Base-by-base conservation (phyloP, 345 rosid genomes). In the Melaleuca alternifolia region DNA sequence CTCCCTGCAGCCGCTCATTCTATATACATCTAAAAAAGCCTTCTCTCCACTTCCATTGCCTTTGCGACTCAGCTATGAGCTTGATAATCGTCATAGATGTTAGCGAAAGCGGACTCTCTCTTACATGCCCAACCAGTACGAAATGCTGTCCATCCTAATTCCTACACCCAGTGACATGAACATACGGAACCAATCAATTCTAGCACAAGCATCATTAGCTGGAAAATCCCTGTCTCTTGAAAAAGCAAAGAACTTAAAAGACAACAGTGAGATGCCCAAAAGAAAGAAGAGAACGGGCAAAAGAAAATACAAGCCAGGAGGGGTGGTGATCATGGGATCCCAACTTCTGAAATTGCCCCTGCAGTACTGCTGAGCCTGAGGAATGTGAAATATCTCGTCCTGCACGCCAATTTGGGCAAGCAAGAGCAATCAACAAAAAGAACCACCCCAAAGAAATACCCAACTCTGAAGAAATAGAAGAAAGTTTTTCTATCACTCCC, bases 311-410 rank as follows among this genome's bases (percentile, higher is more conserved):
- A 97, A 86, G 91, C 98, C 99, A 93, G 99, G 99, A 62, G 99
- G 99, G 44, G 98, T 97, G 77, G 99, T 97, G 88, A 96, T 97
- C 99, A 94, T 97, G 86, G 99, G 99, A 89, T 97, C 96, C 99
- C 99, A 97, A 85, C 95, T 97, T 88, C 86, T 91, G 85, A 97
- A 93, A 89, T 95, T 87, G 8, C 96, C 96, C 53, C 89, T 91
- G 89, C 99, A 96, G 88, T 95, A 97, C 84, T 92, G 91, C 88
- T 94, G 98, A 91, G 94, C 97, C 83, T 96, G 99, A 86, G 99
- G 98, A 50, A 95, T 91, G 85, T 97, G 99, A 85, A 97, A 96
- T 76, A 96, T 96, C 92, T 96, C 99, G 90, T 96, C 99, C 99
- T 97, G 94, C 90, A 92, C 54, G 48, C 46, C 48, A 71, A 18